Evolutionary conservation across 73 alveolate genomes (phyloP), one percentile per base, ranked within the genome.

Genomic region (Paramecium biaurelia): DNA sequence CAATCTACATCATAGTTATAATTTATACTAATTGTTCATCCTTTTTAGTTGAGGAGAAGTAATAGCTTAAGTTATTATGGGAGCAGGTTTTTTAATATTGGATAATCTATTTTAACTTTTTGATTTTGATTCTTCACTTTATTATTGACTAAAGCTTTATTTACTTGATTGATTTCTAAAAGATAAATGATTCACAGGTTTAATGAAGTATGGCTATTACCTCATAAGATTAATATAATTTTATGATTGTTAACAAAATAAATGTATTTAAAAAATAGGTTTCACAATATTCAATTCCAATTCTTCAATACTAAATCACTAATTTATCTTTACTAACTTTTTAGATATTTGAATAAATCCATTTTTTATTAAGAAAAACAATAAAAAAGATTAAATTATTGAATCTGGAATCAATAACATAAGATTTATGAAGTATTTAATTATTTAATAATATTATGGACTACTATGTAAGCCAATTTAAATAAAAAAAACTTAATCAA

Each of bases 121-220:
- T 26, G 84, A 63, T 63, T 63, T 63, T 26, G 84, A 63, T 30
- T 63, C 84, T 7, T 63, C 84, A 63, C 24, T 63, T 32, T 63
- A 63, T 26, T 63, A 63, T 63, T 63, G 45, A 30, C 84, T 26
- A 32, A 63, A 63, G 84, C 84, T 63, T 32, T 63, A 26, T 10
- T 63, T 63, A 11, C 18, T 30, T 30, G 84, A 63, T 63, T 63
- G 84, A 63, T 63, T 63, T 63, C 84, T 63, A 63, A 7, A 63
- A 11, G 84, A 63, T 24, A 63, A 32, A 30, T 63, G 84, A 63
- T 63, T 63, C 9, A 63, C 84, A 26, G 84, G 84, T n/a, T 63
- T 63, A 63, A 63, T 63, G 45, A 63, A 63, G 84, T 63, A 63
- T 20, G 47, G 84, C 45, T 63, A 63, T 63, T 63, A 63, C 45